Evolutionary conservation across 495 filamentous ascomycete genomes (phyloP).

Genomic region (Parathielavia hyrcaniae): DNA sequence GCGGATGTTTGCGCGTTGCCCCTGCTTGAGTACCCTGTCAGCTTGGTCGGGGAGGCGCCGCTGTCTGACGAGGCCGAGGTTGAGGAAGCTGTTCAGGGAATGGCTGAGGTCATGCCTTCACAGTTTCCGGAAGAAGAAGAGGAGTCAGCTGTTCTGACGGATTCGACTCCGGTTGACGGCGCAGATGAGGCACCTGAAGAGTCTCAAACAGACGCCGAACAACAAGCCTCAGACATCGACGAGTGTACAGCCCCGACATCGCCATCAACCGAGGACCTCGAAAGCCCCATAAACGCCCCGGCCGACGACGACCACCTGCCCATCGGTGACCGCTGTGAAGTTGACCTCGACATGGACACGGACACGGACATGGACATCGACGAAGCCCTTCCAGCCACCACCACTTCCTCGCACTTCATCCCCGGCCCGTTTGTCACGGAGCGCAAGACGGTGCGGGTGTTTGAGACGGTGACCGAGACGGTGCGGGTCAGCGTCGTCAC

Average conservation of each 20-base stretch:
- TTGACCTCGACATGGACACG: neutral
- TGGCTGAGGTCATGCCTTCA: neutral
- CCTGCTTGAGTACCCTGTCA: constrained; percentile 6
- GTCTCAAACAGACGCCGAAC: neutral
- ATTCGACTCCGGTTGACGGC: neutral
- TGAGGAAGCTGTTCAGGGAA: neutral
- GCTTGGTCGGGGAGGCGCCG: neutral
- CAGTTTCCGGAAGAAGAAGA: neutral
- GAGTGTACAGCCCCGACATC: neutral
- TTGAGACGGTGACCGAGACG: constrained; percentile 31
- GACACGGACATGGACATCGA: constrained; percentile 1
- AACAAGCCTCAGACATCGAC: neutral
- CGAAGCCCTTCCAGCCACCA: neutral
- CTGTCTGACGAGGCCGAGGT: neutral
- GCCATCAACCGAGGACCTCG: neutral
- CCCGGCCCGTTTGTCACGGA: constrained; percentile 24
- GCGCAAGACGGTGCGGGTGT: constrained; percentile 33
- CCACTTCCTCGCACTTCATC: constrained; percentile 6
- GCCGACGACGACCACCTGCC: neutral
- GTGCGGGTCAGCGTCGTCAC: constrained; percentile 20
- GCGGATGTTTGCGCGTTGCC: neutral
- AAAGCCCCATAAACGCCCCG: neutral
- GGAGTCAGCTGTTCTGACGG: neutral
- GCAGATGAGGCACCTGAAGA: neutral
- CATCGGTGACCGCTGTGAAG: neutral